phyloP scores from a whole-genome alignment of 768 basidiomycete species.

The Psilocybe cubensis region DNA sequence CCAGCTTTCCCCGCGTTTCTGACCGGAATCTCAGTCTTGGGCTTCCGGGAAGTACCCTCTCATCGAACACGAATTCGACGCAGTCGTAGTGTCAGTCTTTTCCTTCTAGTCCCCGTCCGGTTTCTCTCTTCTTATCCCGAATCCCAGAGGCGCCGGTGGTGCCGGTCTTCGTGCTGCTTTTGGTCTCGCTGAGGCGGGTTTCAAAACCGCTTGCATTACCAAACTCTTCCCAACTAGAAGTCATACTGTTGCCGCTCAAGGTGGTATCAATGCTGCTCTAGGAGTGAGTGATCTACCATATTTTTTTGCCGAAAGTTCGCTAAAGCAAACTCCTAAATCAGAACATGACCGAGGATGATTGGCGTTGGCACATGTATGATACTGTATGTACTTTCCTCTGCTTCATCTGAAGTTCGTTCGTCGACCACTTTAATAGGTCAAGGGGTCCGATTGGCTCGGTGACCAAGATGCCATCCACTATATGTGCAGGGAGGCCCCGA shows the following conservation, averaged over 20 bases:
- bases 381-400: constrained; percentile 57
- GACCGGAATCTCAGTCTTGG: constrained; percentile 57
- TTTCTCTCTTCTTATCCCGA: constrained; percentile 8
- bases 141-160: constrained; percentile 89
- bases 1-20: constrained; percentile 15
- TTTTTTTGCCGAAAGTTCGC: not conserved
- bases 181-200: constrained; percentile 96
- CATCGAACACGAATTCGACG: constrained; percentile 99
- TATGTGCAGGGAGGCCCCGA: constrained; percentile 98
- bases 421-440: constrained; percentile 64
- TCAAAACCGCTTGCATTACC: constrained; percentile 99
- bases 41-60: constrained; percentile 91
- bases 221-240: constrained; percentile 98
- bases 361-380: constrained; percentile 99
- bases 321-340: constrained; percentile 28
- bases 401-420: constrained; percentile 6
- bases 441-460: constrained; percentile 99
- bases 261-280: constrained; percentile 97
- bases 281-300: constrained; percentile 59
- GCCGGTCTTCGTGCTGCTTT: constrained; percentile 98
- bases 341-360: constrained; percentile 99
- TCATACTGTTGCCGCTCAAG: constrained; percentile 99
- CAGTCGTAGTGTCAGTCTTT: constrained; percentile 92
- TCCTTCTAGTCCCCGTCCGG: not conserved
- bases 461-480: constrained; percentile 99